Evolutionary conservation across 371 early-diverging fungal genomes (phyloP).

Genomic region (Zychaea mexicana): DNA sequence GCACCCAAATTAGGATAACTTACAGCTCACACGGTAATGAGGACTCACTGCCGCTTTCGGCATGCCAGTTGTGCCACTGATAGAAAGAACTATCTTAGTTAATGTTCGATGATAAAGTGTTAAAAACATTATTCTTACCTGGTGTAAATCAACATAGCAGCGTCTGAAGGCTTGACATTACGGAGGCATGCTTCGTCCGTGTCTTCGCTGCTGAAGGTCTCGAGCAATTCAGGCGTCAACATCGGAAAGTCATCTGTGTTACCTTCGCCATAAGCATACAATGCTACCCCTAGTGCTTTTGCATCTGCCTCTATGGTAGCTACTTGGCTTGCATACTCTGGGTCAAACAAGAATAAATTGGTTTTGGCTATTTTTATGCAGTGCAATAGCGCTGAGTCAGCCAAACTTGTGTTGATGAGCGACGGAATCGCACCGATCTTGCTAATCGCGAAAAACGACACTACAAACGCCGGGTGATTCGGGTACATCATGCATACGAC

Average conservation of each 20-base stretch:
- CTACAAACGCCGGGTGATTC: slow-evolving; percentile 32
- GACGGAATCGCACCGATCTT: slow-evolving; percentile 37
- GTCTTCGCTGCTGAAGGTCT: neutral
- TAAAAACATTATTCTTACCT: slow-evolving; percentile 1
- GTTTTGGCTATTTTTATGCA: slow-evolving; percentile 31
- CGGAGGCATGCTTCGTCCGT: slow-evolving; percentile 27
- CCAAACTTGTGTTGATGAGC: slow-evolving; percentile 33
- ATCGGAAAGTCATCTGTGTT: slow-evolving; percentile 10
- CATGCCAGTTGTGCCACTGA: slow-evolving; percentile 23
- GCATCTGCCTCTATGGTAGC: slow-evolving; percentile 6
- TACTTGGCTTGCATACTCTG: slow-evolving; percentile 20
- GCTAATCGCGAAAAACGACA: slow-evolving; percentile 24
- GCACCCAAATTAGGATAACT: neutral
- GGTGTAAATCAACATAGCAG: slow-evolving; percentile 50
- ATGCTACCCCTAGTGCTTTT: slow-evolving; percentile 7
- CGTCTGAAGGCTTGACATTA: slow-evolving; percentile 16
- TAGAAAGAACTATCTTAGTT: neutral
- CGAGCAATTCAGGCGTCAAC: neutral
- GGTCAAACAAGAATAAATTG: slow-evolving; percentile 30
- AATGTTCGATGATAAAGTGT: neutral
- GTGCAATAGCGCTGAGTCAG: slow-evolving; percentile 25
- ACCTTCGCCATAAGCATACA: slow-evolving; percentile 30
- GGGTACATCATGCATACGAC: slow-evolving; percentile 37
- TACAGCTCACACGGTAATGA: slow-evolving; percentile 8
- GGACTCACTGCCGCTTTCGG: slow-evolving; percentile 13